Percentiles rank a stretch among this genome's conserved stretches.
phyloP scores from a whole-genome alignment of 202 grass and related monocot species.

The Schoenoplectus tabernaemontani region DNA sequence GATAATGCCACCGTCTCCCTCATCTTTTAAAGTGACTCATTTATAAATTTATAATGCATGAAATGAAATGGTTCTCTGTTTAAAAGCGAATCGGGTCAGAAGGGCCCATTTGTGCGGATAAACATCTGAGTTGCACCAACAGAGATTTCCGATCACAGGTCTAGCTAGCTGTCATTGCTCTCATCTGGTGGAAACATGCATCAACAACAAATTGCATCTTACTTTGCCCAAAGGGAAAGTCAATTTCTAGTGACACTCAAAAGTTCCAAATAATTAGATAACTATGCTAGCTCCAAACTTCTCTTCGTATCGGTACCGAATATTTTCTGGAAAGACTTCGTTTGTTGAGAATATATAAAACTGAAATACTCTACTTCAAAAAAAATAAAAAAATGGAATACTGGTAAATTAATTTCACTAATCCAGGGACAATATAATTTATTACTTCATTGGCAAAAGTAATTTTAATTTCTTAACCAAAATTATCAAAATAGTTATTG shows the following conservation, averaged over 20 bases:
- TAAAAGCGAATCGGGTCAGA: too few relatives aligned
- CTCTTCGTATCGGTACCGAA: too few relatives aligned
- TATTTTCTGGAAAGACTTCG: not conserved
- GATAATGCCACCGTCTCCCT: too few relatives aligned
- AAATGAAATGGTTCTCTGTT: too few relatives aligned
- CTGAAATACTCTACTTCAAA: too few relatives aligned
- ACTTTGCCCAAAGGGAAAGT: not conserved
- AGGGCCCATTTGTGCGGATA: not conserved
- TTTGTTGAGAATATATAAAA: not conserved
- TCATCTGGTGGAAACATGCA: not conserved
- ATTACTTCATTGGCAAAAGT: too few relatives aligned
- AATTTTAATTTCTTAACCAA: too few relatives aligned
- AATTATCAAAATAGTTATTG: too few relatives aligned
- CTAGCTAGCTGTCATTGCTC: not conserved
- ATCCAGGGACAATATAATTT: too few relatives aligned
- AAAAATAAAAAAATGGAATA: not conserved
- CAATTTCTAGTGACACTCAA: not conserved
- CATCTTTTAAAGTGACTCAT: too few relatives aligned
- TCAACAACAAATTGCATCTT: not conserved
- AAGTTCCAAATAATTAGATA: conserved; percentile 8
- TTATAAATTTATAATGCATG: too few relatives aligned
- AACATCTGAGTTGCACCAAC: not conserved
- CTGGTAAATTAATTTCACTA: not conserved
- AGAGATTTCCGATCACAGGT: not conserved
- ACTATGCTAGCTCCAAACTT: too few relatives aligned